Base-by-base conservation (phyloP, 2,329 filamentous ascomycete genomes). In the Lachnellula hyalina region DNA sequence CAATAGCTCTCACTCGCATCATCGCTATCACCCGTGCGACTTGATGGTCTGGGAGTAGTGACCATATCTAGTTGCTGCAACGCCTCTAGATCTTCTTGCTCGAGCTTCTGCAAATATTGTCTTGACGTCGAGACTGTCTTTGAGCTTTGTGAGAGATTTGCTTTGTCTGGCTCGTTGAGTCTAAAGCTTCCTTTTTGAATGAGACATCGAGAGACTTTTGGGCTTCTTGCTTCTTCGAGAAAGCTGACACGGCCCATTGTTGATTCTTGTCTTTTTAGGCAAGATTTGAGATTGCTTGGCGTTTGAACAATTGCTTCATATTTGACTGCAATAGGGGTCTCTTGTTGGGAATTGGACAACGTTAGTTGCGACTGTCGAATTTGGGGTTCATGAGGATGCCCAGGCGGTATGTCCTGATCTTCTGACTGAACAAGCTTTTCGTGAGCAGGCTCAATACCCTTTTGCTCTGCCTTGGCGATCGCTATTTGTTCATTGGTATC, bases 61-160 rank as follows among this genome's bases (percentile, higher is more conserved):
- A 44, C 41, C 41, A 44, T 44, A 12, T 44, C 11, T 12, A 44
- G 7, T 23, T 19, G 41, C 4, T 23, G 41, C 12, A 11, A 11
- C 6, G 19, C 12, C 64, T 41, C 21, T 54, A 35, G 11, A 44
- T 47, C 35, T 60, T 40, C 6, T 19, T 49, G 19, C 52, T 42
- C 2, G 42, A 46, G 23, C 56, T 19, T 34, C 44, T 51, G 2
- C 46, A 21, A 25, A 35, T 32, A 38, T n/a, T 45, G 19, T 50
- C 47, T 35, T 34, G 51, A 19, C 45, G 52, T 34, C 51, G 23
- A 19, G 28, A 36, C 11, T 32, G n/a, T 17, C 49, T 49, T 41
- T 56, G 41, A 17, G 4, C 25, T 6, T 19, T 44, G 41, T 12
- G 19, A 44, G 4, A 21, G 19, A 40, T 17, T 17, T 7, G 36